phyloP scores from a whole-genome alignment of 345 rosid genomes.

The Stellera chamaejasme region DNA sequence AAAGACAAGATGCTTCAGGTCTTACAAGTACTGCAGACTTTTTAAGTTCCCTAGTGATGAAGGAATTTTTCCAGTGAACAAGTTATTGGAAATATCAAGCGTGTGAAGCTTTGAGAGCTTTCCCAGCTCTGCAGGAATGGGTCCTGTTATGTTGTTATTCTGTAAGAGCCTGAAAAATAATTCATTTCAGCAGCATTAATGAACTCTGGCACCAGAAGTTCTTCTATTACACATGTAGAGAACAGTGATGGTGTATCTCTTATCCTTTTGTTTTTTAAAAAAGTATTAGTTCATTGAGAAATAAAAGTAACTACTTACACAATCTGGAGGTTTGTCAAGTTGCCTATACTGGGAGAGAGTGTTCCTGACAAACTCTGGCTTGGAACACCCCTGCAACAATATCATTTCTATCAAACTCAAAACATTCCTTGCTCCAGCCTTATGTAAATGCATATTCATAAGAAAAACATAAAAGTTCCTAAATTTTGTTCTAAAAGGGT shows the following conservation, averaged over 20 bases:
- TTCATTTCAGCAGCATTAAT: too few relatives aligned
- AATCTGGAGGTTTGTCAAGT: slow-evolving; percentile 79
- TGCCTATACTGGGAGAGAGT: slow-evolving; percentile 78
- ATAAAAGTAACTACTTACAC: slow-evolving; percentile 37
- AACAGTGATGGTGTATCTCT: too few relatives aligned
- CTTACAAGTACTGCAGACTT: slow-evolving; percentile 85
- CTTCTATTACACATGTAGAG: too few relatives aligned
- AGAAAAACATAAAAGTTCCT: background rate
- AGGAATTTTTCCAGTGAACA: slow-evolving; percentile 66
- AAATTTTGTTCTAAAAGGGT: background rate
- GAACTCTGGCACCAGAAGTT: too few relatives aligned
- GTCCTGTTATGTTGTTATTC: slow-evolving; percentile 92
- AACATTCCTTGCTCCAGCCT: background rate
- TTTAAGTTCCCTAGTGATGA: slow-evolving; percentile 49
- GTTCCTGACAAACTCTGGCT: slow-evolving; percentile 87
- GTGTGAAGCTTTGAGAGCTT: slow-evolving; percentile 71
- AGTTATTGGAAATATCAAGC: slow-evolving; percentile 82
- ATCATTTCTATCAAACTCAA: slow-evolving; percentile 13
- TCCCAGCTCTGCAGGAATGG: slow-evolving; percentile 66
- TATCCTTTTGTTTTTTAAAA: too few relatives aligned
- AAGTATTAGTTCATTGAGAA: too few relatives aligned
- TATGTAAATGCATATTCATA: background rate
- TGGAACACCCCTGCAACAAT: slow-evolving; percentile 61
- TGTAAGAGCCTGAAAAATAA: slow-evolving; percentile 52
- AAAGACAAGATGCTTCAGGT: slow-evolving; percentile 6